A percentile compares a stretch with the other conserved stretches of the same genome.
These are phyloP conservation scores for Nothomitra cinnamomea DNA, from an alignment of 2,329 filamentous ascomycete species.

Conservation along the genomic window DNA sequence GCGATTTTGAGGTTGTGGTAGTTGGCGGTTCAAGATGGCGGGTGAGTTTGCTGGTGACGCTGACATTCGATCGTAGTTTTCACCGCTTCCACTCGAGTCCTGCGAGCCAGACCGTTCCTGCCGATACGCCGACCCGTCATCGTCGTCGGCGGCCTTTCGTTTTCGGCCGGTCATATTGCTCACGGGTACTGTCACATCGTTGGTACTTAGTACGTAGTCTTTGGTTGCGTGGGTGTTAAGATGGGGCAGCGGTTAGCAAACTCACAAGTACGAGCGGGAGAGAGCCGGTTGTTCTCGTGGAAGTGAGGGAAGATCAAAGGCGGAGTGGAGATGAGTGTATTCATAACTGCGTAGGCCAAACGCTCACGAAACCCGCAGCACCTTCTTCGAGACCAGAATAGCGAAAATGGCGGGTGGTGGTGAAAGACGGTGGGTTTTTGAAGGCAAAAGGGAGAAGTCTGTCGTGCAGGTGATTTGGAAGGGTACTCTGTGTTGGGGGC, in stretches of 20 bases:
- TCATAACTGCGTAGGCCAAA: slow-evolving; percentile 29
- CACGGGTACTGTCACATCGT: slow-evolving; percentile 13
- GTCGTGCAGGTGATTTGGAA: too few species aligned
- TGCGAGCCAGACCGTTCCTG: slow-evolving; percentile 5
- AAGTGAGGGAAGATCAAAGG: slow-evolving; percentile 42
- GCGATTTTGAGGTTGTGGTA: slow-evolving; percentile 39
- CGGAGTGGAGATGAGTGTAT: slow-evolving; percentile 40
- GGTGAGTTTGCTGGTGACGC: slow-evolving; percentile 76
- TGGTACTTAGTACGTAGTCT: slow-evolving; percentile 8
- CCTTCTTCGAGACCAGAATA: neutral
- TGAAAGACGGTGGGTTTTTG: too few species aligned
- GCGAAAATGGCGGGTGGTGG: neutral
- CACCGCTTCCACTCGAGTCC: slow-evolving; percentile 15
- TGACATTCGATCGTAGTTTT: slow-evolving; percentile 69
- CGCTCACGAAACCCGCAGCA: neutral
- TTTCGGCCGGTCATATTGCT: slow-evolving; percentile 41
- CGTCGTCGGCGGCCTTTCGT: slow-evolving; percentile 70
- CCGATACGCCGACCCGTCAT: slow-evolving; percentile 16
- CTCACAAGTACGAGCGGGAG: slow-evolving; percentile 25
- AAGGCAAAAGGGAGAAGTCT: too few species aligned
- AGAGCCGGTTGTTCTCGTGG: slow-evolving; percentile 40
- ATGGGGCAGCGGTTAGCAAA: slow-evolving; percentile 8
- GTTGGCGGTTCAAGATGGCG: slow-evolving; percentile 49
- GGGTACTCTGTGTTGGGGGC: too few species aligned
- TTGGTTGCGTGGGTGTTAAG: slow-evolving; percentile 8